Percentiles rank a stretch among this genome's conserved stretches.
Conservation (phyloP, 2,329 filamentous ascomycete species). For the Beauveria scarabaeidicola region DNA sequence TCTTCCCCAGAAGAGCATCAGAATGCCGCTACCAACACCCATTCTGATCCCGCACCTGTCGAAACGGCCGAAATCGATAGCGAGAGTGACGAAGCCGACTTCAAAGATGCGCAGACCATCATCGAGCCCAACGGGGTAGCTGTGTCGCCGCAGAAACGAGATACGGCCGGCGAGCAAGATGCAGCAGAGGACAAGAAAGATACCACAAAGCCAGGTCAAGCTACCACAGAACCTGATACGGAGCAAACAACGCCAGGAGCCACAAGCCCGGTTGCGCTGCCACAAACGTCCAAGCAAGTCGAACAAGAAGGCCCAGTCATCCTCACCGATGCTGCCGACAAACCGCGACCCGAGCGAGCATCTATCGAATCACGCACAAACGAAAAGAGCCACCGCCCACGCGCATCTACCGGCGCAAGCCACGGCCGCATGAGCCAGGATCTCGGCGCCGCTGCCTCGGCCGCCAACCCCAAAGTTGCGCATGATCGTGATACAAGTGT, state of each 20-base stretch:
- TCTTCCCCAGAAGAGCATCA: constrained; percentile 16
- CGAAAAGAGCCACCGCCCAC: background rate
- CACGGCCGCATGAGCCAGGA: constrained; percentile 6
- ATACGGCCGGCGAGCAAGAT: background rate
- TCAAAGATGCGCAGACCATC: constrained; percentile 28
- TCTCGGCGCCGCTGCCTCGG: background rate
- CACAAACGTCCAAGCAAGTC: background rate
- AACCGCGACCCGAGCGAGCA: constrained; percentile 5
- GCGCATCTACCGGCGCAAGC: constrained; percentile 1
- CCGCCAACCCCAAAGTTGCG: constrained; percentile 8
- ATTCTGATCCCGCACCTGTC: background rate
- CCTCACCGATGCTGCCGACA: constrained; percentile 8
- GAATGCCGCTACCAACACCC: background rate
- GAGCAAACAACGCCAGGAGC: background rate
- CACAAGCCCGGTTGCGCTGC: background rate
- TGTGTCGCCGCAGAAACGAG: constrained; percentile 19
- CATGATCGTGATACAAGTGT: constrained; percentile 32
- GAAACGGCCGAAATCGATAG: constrained; percentile 16
- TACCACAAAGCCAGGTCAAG: background rate
- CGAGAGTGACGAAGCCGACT: constrained; percentile 31
- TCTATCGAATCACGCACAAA: background rate
- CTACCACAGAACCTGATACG: background rate
- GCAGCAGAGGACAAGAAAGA: background rate
- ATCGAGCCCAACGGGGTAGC: constrained; percentile 18
- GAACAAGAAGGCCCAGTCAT: background rate